Percentiles rank a stretch among this genome's conserved stretches.
Evolutionary conservation across 2,329 filamentous ascomycete species (phyloP).

Genomic region (Talaromyces albobiverticillius): DNA sequence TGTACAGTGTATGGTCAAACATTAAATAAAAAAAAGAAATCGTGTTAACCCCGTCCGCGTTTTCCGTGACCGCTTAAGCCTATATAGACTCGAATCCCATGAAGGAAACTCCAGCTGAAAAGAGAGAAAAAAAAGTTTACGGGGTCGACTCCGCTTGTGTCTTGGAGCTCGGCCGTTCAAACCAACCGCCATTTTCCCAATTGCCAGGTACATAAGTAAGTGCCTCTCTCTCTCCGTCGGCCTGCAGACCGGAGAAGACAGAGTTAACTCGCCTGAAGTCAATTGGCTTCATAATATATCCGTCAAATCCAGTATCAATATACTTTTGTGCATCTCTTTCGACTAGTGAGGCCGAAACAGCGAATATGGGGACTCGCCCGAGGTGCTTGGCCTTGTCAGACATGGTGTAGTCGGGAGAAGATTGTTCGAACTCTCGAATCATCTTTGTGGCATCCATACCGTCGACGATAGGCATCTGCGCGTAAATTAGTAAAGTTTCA

Average conservation of each 20-base stretch:
- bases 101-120: too few relatives aligned
- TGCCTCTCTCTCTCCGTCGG: conserved; percentile 55
- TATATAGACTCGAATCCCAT: too few relatives aligned
- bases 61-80: too few relatives aligned
- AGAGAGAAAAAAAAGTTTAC: too few relatives aligned
- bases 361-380: conserved; percentile 74
- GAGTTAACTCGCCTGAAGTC: conserved; percentile 72
- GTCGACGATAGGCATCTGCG: conserved; percentile 90
- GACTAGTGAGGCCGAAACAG: conserved; percentile 77
- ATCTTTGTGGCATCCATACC: conserved; percentile 78
- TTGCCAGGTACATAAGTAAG: conserved; percentile 67
- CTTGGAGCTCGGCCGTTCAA: conserved; percentile 38
- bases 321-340: conserved; percentile 69
- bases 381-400: conserved; percentile 61
- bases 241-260: conserved; percentile 67
- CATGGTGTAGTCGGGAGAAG: conserved; percentile 48
- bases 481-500: conserved; percentile 33
- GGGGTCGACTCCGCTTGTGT: too few relatives aligned
- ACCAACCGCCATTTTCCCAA: conserved; percentile 90
- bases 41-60: not conserved
- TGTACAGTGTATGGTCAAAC: conserved; percentile 13
- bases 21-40: not conserved
- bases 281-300: conserved; percentile 87
- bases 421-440: conserved; percentile 71
- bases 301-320: conserved; percentile 77